These are phyloP conservation scores for Dipteronia dyeriana DNA, from an alignment of 345 rosid species.

Conservation along the genomic window DNA sequence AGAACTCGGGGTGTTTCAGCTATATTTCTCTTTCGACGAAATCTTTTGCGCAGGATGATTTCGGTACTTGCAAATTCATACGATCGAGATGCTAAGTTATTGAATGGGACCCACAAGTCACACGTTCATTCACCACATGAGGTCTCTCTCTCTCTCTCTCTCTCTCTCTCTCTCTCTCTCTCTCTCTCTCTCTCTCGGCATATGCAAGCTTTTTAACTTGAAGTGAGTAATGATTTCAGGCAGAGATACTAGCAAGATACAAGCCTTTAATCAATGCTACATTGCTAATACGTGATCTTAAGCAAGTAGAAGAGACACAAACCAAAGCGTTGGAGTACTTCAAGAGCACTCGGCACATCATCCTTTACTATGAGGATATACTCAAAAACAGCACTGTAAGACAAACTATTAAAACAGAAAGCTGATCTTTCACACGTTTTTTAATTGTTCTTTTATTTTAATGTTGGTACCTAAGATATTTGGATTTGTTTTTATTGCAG, in stretches of 20 bases:
- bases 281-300: constrained; percentile 55
- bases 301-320: constrained; percentile 70
- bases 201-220: constrained; percentile 9
- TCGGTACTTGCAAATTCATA: constrained; percentile 94
- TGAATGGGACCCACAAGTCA: constrained; percentile 97
- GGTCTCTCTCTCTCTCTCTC: constrained; percentile 40
- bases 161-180: neutral
- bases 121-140: constrained; percentile 90
- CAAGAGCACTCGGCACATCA: constrained; percentile 73
- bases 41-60: constrained; percentile 86
- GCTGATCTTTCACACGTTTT: neutral
- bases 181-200: neutral
- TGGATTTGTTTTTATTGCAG: constrained; percentile 36
- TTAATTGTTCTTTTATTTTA: constrained; percentile 2
- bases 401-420: constrained; percentile 5
- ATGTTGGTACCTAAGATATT: neutral
- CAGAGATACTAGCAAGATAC: constrained; percentile 89
- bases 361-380: constrained; percentile 87
- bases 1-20: constrained; percentile 82
- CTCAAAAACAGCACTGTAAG: constrained; percentile 84
- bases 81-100: constrained; percentile 70
- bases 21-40: constrained; percentile 88
- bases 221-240: constrained; percentile 54
- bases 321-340: constrained; percentile 77
- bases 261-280: constrained; percentile 76